These are phyloP conservation scores for Globisporangium lucens DNA, from an alignment of 352 stramenopile species.

Conservation along the genomic window DNA sequence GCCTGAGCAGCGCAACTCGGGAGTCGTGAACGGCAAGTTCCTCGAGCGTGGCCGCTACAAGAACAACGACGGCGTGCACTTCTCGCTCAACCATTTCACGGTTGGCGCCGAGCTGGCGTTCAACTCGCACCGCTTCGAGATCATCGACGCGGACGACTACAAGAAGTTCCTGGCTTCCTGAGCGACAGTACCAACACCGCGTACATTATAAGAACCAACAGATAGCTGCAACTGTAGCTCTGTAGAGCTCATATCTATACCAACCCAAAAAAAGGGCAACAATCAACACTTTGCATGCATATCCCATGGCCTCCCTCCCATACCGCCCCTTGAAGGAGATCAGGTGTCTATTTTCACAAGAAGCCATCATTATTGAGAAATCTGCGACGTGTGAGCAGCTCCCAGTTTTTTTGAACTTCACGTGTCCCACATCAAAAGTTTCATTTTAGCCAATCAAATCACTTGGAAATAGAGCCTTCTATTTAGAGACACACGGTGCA, in stretches of 20 bases:
- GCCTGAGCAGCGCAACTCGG: constrained; percentile 72
- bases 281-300: neutral
- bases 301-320: neutral
- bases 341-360: neutral
- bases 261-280: neutral
- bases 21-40: constrained; percentile 82
- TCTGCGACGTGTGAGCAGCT: constrained; percentile 13
- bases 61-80: constrained; percentile 47
- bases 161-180: constrained; percentile 73
- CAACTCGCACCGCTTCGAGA: constrained; percentile 74
- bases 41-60: constrained; percentile 79
- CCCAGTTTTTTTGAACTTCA: neutral
- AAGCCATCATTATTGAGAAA: neutral
- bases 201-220: no score
- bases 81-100: constrained; percentile 56
- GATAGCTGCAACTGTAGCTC: neutral
- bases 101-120: constrained; percentile 55
- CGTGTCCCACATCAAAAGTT: neutral
- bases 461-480: neutral
- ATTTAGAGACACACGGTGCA: neutral
- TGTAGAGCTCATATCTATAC: neutral
- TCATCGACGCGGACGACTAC: constrained; percentile 80
- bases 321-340: neutral
- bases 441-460: neutral
- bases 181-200: neutral